Conservation (phyloP, 139 green algal genomes). For the Chlorella sorokiniana region DNA sequence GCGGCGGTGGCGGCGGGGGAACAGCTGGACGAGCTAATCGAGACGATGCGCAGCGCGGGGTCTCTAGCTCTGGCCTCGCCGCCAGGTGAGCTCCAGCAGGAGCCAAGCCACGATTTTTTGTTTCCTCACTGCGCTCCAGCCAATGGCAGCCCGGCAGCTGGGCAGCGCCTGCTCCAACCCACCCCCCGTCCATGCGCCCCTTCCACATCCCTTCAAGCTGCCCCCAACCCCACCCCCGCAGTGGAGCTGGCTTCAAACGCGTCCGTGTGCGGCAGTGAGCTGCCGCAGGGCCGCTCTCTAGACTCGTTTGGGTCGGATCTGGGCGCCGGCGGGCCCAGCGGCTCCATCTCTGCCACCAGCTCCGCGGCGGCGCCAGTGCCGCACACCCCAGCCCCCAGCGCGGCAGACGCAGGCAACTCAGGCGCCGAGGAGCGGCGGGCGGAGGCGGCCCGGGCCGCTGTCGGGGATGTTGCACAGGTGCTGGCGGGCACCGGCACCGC, state of each 20-base stretch:
- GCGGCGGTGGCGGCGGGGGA: constrained; percentile 4
- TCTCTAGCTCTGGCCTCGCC: neutral
- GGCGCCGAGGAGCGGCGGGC: neutral
- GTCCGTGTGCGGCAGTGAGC: constrained; percentile 3
- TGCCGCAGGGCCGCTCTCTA: neutral
- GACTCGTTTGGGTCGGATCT: neutral
- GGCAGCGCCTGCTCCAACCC: neutral
- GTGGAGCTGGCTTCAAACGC: neutral
- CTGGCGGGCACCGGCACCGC: neutral
- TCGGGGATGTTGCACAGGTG: neutral
- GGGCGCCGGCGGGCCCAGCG: neutral
- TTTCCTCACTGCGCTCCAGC: neutral
- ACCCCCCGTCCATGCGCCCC: neutral
- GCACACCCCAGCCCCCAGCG: too few relatives aligned
- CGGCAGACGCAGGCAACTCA: too few relatives aligned
- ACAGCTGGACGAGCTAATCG: neutral
- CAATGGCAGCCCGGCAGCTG: neutral
- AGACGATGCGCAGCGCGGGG: neutral
- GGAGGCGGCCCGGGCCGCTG: neutral
- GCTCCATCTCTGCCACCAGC: neutral
- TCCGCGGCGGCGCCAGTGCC: neutral
- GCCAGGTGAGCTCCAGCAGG: neutral
- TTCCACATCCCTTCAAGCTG: neutral
- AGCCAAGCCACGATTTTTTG: too few relatives aligned
- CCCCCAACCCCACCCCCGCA: neutral